Conservation (phyloP, 306 rosid genomes). For the Malus sieversii region DNA sequence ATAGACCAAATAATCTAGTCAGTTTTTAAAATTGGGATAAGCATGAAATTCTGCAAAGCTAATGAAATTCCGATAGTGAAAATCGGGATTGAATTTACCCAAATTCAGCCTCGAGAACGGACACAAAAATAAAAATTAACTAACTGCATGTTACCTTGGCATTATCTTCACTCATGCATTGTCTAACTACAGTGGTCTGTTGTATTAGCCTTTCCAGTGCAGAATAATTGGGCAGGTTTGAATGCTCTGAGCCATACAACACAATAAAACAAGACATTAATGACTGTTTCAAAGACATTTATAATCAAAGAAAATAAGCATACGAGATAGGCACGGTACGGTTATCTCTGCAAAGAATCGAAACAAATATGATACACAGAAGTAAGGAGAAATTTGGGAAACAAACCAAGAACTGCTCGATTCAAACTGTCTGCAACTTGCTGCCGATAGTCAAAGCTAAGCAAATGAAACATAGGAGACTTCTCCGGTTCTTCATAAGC, state of each 20-base stretch:
- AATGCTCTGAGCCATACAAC: slow-evolving; percentile 48
- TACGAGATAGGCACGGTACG: not conserved
- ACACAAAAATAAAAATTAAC: not conserved
- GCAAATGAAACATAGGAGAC: slow-evolving; percentile 84
- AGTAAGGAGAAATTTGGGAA: slow-evolving; percentile 8
- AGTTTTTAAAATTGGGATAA: not conserved
- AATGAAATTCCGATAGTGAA: not conserved
- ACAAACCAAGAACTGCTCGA: slow-evolving; percentile 79
- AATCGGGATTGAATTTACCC: not conserved
- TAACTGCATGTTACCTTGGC: slow-evolving; percentile 48
- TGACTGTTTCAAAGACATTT: not conserved
- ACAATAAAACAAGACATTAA: slow-evolving; percentile 6
- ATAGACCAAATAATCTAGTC: not conserved
- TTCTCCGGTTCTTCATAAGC: slow-evolving; percentile 91
- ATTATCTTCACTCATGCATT: slow-evolving; percentile 55
- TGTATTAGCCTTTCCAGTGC: slow-evolving; percentile 85
- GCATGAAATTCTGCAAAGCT: not conserved
- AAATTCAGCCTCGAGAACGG: not conserved
- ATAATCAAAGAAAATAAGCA: not conserved
- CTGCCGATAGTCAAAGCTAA: slow-evolving; percentile 65
- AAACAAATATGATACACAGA: not conserved
- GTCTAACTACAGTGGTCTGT: slow-evolving; percentile 71
- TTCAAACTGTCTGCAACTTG: slow-evolving; percentile 72
- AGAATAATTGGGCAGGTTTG: slow-evolving; percentile 62
- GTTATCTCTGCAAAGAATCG: not conserved